Evolutionary conservation across 139 green algal species (phyloP).

Genomic region (Ostreobium quekettii): DNA sequence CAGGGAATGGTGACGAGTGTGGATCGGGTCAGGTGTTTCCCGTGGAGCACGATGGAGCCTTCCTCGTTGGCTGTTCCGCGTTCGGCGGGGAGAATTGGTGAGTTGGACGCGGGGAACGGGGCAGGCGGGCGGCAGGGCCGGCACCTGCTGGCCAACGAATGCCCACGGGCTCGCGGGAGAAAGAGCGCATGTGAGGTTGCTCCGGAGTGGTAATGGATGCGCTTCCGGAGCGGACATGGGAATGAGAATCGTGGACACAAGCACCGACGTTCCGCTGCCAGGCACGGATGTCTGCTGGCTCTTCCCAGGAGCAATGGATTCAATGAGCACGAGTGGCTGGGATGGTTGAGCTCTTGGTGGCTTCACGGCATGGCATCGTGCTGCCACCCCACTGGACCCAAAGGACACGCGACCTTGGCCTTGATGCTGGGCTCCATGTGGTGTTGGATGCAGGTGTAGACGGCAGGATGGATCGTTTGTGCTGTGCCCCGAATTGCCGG

Average conservation of each 20-base stretch:
- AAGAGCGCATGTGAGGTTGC: too few species aligned
- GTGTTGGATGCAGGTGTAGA: not conserved
- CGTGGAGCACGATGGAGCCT: not conserved
- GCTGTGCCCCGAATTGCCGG: not conserved
- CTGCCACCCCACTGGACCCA: not conserved
- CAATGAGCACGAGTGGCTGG: not conserved
- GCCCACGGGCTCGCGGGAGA: too few species aligned
- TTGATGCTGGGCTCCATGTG: not conserved
- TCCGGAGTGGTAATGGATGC: too few species aligned
- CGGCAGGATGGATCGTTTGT: constrained; percentile 6
- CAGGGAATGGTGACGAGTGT: constrained; percentile 7
- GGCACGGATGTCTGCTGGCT: too few species aligned
- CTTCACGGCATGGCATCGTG: not conserved
- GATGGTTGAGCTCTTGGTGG: not conserved
- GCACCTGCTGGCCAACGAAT: too few species aligned
- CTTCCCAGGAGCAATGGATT: too few species aligned
- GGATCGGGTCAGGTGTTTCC: constrained; percentile 11
- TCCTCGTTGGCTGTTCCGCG: constrained; percentile 7
- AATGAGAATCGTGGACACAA: too few species aligned
- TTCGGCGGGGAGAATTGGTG: constrained; percentile 3
- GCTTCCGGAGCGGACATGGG: too few species aligned
- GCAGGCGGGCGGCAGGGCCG: too few species aligned
- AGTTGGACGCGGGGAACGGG: too few species aligned
- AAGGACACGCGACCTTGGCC: not conserved
- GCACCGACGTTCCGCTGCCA: too few species aligned